Evolutionary conservation across 495 filamentous ascomycete species (phyloP), one percentile per base, ranked within the genome.

Genomic region (Talaromyces ruber): DNA sequence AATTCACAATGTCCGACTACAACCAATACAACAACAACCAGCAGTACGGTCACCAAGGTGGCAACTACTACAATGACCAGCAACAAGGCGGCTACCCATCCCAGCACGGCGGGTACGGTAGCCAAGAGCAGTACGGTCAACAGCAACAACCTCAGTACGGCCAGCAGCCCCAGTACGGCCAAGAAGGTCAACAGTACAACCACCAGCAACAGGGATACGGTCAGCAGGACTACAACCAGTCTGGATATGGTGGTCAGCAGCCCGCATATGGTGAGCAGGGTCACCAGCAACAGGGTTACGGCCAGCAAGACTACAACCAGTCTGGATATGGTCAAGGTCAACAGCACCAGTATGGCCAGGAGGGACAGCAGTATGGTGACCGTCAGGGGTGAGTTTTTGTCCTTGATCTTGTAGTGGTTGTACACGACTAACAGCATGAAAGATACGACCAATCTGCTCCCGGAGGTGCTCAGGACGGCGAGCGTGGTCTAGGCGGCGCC

Each of bases 401-500:
- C 45, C 5, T 21, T 22, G 6, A 51, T 21, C 12, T 9, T 14
- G 4, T 4, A 29, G 29, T 34, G 5, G 25, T 12, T 16, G 14
- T 12, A 34, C 25, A 2, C 11, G 7, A 45, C 51, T 62, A 56
- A 57, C 52, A 32, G 11, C 16, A 62, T 32, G 2, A 26, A 39
- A 9, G 9, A 51, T 11, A 67, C 28, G 60, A 65, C 34, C 64
- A 67, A 26, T 58, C 57, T 60, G 72, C 70, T 30, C 76, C 74
- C 58, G 74, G 68, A 47, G 67, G 68, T 34, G 76, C 75, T 37
- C 75, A 78, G 56, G 77, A 80, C 2, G 77, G 77, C 53, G 77
- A 80, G 68, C 77, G 79, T 72, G 78, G 77, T 64, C 70, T 81
- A 9, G 72, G 69, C 47, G 76, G 77, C 58, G 76, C 78, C 24